Conservation (phyloP, 192 early-diverging fungal species). For the Pilaira anomala region DNA sequence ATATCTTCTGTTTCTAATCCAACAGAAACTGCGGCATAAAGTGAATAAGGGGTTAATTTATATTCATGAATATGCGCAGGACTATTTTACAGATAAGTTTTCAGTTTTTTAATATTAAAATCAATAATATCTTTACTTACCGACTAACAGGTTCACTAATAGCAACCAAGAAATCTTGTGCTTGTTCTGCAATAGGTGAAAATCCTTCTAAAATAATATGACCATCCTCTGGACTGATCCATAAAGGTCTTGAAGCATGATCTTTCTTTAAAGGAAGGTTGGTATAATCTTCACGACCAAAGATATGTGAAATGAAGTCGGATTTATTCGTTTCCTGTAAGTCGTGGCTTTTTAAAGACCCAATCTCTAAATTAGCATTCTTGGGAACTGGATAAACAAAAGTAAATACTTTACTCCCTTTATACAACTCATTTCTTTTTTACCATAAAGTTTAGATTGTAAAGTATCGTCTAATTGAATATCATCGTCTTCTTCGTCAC, state of each 20-base stretch:
- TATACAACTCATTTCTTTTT: too few species aligned
- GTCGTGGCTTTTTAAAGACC: slow-evolving; percentile 12
- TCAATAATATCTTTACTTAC: slow-evolving; percentile 28
- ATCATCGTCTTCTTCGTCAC: slow-evolving; percentile 34
- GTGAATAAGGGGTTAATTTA: slow-evolving; percentile 88
- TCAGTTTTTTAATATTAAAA: background rate
- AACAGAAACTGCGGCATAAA: slow-evolving; percentile 98
- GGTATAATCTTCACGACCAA: slow-evolving; percentile 72
- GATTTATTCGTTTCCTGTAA: slow-evolving; percentile 2
- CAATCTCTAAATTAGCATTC: slow-evolving; percentile 37
- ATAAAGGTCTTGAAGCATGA: slow-evolving; percentile 85
- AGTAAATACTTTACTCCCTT: background rate
- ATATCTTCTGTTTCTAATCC: slow-evolving; percentile 91
- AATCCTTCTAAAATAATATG: slow-evolving; percentile 95
- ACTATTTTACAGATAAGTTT: slow-evolving; percentile 29
- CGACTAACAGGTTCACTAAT: slow-evolving; percentile 94
- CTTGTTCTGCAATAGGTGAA: slow-evolving; percentile 92
- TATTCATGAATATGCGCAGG: slow-evolving; percentile 88
- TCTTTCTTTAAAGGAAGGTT: slow-evolving; percentile 82
- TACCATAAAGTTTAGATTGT: slow-evolving; percentile 34
- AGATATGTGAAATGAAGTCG: slow-evolving; percentile 59
- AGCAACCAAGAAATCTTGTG: slow-evolving; percentile 92
- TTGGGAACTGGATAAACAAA: slow-evolving; percentile 32
- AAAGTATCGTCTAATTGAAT: slow-evolving; percentile 28
- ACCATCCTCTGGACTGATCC: slow-evolving; percentile 77